Conservation (phyloP, 208 protist species). For the Crithidia sp. region DNA sequence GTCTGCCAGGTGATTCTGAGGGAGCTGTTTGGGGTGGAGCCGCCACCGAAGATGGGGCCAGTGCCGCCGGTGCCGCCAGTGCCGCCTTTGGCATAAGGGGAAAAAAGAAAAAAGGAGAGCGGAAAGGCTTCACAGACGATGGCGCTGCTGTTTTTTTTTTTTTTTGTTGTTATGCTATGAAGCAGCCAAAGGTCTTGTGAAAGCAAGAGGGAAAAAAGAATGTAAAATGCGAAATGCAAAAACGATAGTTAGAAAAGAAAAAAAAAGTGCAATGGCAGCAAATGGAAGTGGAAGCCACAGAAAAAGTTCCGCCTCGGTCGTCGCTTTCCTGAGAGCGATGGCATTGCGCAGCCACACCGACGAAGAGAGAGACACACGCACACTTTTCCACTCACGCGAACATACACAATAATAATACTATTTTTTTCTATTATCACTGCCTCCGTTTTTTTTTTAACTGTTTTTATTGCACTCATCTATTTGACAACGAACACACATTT, state of each 20-base stretch:
- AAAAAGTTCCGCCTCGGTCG: no score
- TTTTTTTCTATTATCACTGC: background rate
- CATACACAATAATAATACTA: background rate
- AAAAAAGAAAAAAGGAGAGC: background rate
- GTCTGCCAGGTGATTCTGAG: slow-evolving; percentile 49
- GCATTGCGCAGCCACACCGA: background rate
- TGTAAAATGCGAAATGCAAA: no score
- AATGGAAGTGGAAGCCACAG: no score
- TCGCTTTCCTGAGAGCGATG: no score
- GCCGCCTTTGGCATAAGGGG: background rate
- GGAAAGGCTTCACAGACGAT: background rate
- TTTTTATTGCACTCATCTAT: background rate
- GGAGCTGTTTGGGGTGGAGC: slow-evolving; percentile 35
- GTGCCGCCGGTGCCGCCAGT: background rate
- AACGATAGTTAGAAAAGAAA: no score
- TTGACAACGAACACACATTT: no score
- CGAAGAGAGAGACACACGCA: background rate
- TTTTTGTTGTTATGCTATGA: no score
- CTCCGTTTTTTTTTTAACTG: background rate
- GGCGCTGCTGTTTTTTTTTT: no score
- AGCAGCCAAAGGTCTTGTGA: no score
- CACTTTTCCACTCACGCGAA: background rate
- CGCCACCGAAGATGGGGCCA: background rate
- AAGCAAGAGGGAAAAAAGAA: no score
- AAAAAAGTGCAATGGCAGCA: no score